Conservation (phyloP, 345 rosid species). For the Noccaea bulbosa region DNA sequence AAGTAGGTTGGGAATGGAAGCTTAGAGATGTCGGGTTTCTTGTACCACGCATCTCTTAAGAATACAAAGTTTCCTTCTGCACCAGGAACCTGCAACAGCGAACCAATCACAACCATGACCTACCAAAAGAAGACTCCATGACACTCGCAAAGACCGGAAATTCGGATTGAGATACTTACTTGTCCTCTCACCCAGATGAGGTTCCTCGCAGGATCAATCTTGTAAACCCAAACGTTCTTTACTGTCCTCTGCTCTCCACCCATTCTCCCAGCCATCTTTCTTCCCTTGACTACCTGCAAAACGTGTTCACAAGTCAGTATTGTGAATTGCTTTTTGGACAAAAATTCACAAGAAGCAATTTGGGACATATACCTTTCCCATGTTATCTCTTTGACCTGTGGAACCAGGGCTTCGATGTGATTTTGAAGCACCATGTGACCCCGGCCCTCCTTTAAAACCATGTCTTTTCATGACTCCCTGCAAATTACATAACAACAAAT, state of each 20-base stretch:
- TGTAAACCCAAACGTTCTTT: conserved; percentile 92
- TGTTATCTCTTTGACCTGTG: conserved; percentile 95
- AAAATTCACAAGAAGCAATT: conserved; percentile 17
- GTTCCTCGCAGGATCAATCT: conserved; percentile 86
- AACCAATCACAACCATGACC: conserved; percentile 22
- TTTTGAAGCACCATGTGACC: conserved; percentile 82
- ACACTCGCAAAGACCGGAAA: conserved; percentile 6
- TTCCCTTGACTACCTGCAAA: conserved; percentile 84
- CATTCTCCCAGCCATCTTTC: conserved; percentile 98
- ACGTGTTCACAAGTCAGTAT: conserved; percentile 17
- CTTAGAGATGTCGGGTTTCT: conserved; percentile 68
- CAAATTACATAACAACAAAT: conserved; percentile 26
- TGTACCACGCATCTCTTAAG: conserved; percentile 77
- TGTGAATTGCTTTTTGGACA: neutral
- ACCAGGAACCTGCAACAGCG: conserved; percentile 74
- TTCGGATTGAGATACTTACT: conserved; percentile 52
- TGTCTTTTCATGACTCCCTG: conserved; percentile 92
- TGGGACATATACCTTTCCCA: conserved; percentile 71
- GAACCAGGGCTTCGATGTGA: conserved; percentile 84
- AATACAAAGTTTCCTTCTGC: conserved; percentile 91
- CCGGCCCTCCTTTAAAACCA: conserved; percentile 63
- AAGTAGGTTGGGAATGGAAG: conserved; percentile 95
- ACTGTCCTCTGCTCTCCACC: conserved; percentile 85
- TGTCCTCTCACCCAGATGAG: conserved; percentile 96
- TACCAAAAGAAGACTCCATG: conserved; percentile 12